phyloP scores from a whole-genome alignment of 257 asterid genomes.

The Galeopsis tetrahit region DNA sequence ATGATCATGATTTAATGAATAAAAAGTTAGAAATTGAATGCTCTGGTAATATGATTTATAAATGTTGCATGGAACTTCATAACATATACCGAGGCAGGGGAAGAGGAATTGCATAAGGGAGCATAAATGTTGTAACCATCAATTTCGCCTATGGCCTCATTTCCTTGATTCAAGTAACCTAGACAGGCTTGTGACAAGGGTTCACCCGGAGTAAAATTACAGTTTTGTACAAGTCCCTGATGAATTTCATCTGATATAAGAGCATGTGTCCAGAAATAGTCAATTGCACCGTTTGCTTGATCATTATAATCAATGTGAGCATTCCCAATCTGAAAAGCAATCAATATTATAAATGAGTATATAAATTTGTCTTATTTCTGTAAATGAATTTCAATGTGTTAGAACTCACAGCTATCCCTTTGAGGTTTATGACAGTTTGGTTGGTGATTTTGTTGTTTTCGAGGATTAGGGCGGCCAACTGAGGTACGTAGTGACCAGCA shows the following conservation, averaged over 20 bases:
- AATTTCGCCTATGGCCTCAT: conserved; percentile 17
- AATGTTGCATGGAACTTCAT: not conserved
- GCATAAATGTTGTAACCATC: conserved; percentile 48
- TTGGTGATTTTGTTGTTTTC: conserved; percentile 49
- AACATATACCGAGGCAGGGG: conserved; percentile 20
- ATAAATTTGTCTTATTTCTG: not conserved
- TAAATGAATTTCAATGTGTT: not conserved
- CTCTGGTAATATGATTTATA: not conserved
- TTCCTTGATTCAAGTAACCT: not conserved
- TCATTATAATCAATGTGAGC: conserved; percentile 47
- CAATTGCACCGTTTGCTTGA: conserved; percentile 38
- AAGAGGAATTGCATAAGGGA: conserved; percentile 44
- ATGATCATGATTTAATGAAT: not conserved
- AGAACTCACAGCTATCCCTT: conserved; percentile 64
- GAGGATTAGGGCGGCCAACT: conserved; percentile 61
- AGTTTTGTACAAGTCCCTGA: conserved; percentile 39
- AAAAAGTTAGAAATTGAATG: not conserved
- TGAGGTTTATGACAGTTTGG: conserved; percentile 51
- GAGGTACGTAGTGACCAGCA: conserved; percentile 78
- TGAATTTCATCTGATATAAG: conserved; percentile 66
- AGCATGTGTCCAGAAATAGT: conserved; percentile 60
- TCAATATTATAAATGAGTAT: not conserved
- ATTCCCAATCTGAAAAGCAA: conserved; percentile 60
- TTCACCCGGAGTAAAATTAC: conserved; percentile 36
- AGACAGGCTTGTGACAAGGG: conserved; percentile 32